Conservation (phyloP, 2,329 filamentous ascomycete species). For the Diaporthe ampelina region DNA sequence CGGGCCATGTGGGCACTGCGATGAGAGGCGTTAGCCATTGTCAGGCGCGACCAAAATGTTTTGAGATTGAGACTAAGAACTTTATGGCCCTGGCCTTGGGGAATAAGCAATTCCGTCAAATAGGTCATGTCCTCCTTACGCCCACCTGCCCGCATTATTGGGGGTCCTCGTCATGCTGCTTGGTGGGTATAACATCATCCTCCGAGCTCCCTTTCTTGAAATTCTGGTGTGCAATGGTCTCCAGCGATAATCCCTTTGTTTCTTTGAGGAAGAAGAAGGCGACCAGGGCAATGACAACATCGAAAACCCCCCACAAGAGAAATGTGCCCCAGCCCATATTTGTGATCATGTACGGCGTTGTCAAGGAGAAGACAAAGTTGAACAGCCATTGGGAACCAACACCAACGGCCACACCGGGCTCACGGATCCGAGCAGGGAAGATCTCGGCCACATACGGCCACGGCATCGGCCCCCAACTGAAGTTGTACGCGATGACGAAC, state of each 20-base stretch:
- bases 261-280: constrained; percentile 73
- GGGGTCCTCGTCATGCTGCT: constrained; percentile 28
- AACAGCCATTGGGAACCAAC: constrained; percentile 63
- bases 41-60: neutral
- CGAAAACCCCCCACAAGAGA: constrained; percentile 61
- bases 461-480: constrained; percentile 63
- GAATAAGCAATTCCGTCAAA: neutral
- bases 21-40: neutral
- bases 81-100: neutral
- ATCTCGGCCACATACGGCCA: constrained; percentile 66
- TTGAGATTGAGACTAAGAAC: neutral
- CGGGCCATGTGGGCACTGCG: neutral
- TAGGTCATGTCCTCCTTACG: neutral
- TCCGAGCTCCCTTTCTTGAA: constrained; percentile 45
- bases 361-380: constrained; percentile 63
- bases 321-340: constrained; percentile 63
- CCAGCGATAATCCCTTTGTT: constrained; percentile 77
- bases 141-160: too few relatives aligned
- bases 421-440: constrained; percentile 63
- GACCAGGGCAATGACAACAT: constrained; percentile 56
- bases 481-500: constrained; percentile 66
- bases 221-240: constrained; percentile 61
- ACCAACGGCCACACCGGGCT: constrained; percentile 60
- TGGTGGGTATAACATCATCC: constrained; percentile 35
- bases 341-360: constrained; percentile 64